Base-by-base conservation (phyloP, 805 yeast species). In the Candida parachauliodes region DNA sequence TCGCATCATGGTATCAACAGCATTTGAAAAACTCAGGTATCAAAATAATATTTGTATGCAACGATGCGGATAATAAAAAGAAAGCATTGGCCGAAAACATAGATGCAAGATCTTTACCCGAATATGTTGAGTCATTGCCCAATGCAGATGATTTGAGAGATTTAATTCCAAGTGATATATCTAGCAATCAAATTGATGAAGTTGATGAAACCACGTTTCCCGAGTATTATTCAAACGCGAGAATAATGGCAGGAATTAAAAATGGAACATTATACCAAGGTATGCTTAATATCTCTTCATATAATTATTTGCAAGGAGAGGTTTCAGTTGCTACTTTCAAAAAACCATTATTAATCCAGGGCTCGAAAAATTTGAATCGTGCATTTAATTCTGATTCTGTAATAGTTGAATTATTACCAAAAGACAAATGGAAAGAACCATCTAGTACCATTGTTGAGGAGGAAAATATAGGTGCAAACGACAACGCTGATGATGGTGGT, bases 321-420 rank as follows among this genome's bases (percentile, higher is more conserved):
- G 82, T 93, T 2, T 73, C 77, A 35, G 76, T 84, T 4, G 67
- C 81, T 2, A 76, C 83, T 0, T 81, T 87, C 52, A 81, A 87
- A 29, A 83, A 81, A 55, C 97, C 97, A 1, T 69, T 93, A 21
- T 66, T 91, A 28, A 68, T 93, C 26, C 62, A 84, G 9, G 99
- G 98, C 0, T 73, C 89, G 32, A 86, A 85, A 51, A 81, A 81
- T 56, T 62, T 93, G 49, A 93, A 93, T 58, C 79, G 99, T 60
- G 84, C 91, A 0, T 91, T 91, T 65, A 87, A 86, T 50, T 89
- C 96, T 19, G 99, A 93, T 54, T 75, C 79, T 25, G 98, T 93
- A 21, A 85, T 88, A 32, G 88, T 93, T 4, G 98, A 93, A 60
- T 65, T 93, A 29, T 68, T 93, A 29, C 96, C 98, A 1, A 77